Conservation (phyloP, 169 alveolate species). For the Eimeria zaria region DNA sequence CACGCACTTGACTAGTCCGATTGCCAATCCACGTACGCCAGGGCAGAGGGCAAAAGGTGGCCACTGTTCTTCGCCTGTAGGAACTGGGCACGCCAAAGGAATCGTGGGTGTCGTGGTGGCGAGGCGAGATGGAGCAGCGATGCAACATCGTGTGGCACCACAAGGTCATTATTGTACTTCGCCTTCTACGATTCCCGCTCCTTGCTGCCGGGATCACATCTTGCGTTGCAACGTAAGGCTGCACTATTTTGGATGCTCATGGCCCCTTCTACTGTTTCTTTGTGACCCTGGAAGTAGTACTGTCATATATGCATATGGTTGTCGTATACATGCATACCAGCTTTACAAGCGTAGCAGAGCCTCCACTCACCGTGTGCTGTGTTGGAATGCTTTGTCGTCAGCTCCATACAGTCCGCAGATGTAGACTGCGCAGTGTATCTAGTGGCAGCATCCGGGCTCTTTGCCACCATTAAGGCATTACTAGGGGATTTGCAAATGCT, state of each 20-base stretch:
- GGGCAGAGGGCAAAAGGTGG: background rate
- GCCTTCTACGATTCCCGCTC: slow-evolving; percentile 73
- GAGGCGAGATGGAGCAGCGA: slow-evolving; percentile 81
- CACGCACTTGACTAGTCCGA: no score
- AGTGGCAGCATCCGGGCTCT: slow-evolving; percentile 80
- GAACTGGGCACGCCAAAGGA: slow-evolving; percentile 68
- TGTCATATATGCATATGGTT: background rate
- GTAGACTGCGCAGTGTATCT: slow-evolving; percentile 83
- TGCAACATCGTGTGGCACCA: slow-evolving; percentile 84
- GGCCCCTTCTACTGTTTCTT: background rate
- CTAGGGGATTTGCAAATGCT: slow-evolving; percentile 78
- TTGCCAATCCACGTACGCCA: background rate
- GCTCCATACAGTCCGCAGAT: slow-evolving; percentile 82
- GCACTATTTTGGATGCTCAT: background rate
- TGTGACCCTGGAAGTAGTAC: background rate
- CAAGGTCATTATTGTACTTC: slow-evolving; percentile 72
- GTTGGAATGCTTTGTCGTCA: slow-evolving; percentile 28
- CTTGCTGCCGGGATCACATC: slow-evolving; percentile 81
- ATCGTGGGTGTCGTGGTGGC: slow-evolving; percentile 84
- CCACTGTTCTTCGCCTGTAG: slow-evolving; percentile 30
- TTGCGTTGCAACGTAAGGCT: slow-evolving; percentile 83
- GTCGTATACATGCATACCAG: background rate
- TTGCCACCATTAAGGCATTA: slow-evolving; percentile 58
- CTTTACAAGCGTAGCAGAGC: background rate
- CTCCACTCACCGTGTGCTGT: background rate